Percentiles rank a stretch among this genome's conserved stretches.
These are phyloP conservation scores for Debaryomycetaceae sp. DNA, from an alignment of 1,139 yeast genomes.

Conservation along the genomic window DNA sequence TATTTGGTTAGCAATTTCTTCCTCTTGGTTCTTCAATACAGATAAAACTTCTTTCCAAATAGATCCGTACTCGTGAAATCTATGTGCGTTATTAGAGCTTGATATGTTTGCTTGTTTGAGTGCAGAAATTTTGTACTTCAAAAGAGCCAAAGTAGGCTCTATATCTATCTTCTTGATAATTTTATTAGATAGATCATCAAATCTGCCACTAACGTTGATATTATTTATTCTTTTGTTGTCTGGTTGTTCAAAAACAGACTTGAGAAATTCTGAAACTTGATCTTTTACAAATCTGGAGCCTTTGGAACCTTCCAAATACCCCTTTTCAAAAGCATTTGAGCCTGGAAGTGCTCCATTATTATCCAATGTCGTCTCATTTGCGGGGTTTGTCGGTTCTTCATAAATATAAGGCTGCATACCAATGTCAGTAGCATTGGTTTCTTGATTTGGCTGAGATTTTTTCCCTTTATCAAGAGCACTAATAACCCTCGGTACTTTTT, in stretches of 20 bases:
- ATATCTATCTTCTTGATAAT: constrained; percentile 31
- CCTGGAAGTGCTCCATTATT: constrained; percentile 19
- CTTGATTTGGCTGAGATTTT: background rate
- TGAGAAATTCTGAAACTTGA: constrained; percentile 12
- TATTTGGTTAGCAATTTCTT: constrained; percentile 17
- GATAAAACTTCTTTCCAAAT: constrained; percentile 40
- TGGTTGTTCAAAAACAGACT: background rate
- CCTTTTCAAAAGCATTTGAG: constrained; percentile 30
- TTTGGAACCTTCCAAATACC: constrained; percentile 32
- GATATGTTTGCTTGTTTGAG: constrained; percentile 22
- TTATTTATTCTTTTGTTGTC: background rate
- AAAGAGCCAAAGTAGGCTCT: constrained; percentile 29
- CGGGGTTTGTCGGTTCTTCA: constrained; percentile 8
- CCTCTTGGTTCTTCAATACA: constrained; percentile 27
- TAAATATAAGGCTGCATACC: constrained; percentile 29
- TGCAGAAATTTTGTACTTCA: constrained; percentile 30
- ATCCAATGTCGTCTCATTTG: background rate
- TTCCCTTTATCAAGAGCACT: too few relatives aligned
- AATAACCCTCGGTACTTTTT: too few relatives aligned
- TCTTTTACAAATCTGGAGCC: constrained; percentile 25
- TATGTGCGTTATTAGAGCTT: constrained; percentile 26
- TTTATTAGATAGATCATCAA: constrained; percentile 37
- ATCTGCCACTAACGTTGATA: constrained; percentile 1
- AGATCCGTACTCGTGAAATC: constrained; percentile 26
- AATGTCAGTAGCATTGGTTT: background rate